Evolutionary conservation across 2,329 filamentous ascomycete species (phyloP).

Genomic region (Sclerotinia glacialis): DNA sequence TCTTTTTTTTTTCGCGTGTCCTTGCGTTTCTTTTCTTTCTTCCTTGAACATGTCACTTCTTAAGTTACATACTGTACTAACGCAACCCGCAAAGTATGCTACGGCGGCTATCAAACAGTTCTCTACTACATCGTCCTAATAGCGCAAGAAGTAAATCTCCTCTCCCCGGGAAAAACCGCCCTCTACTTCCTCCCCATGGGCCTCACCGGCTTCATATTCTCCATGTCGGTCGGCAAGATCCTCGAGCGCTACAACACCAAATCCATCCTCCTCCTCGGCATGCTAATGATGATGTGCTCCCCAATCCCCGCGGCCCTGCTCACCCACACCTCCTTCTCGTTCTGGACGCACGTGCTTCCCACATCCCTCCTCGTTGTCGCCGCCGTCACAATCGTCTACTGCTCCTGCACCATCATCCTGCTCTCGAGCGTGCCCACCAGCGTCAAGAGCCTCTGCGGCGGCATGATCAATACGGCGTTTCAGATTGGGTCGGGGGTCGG

Average conservation of each 20-base stretch:
- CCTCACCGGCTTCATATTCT: slow-evolving; percentile 41
- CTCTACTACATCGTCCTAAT: slow-evolving; percentile 46
- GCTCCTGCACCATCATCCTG: slow-evolving; percentile 44
- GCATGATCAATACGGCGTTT: slow-evolving; percentile 46
- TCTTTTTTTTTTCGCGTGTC: too few species aligned
- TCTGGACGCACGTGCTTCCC: slow-evolving; percentile 14
- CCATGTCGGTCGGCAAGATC: slow-evolving; percentile 40
- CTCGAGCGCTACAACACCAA: slow-evolving; percentile 41
- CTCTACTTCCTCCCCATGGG: slow-evolving; percentile 46
- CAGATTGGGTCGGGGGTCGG: slow-evolving; percentile 45
- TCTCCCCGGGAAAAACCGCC: slow-evolving; percentile 43
- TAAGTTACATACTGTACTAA: not conserved
- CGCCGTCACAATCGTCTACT: slow-evolving; percentile 44
- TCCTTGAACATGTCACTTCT: not conserved
- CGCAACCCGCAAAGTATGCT: slow-evolving; percentile 37
- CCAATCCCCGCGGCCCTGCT: slow-evolving; percentile 15
- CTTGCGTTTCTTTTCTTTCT: not conserved
- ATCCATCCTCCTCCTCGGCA: slow-evolving; percentile 13
- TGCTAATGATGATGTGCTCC: slow-evolving; percentile 18
- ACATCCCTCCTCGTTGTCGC: slow-evolving; percentile 39
- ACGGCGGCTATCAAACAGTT: slow-evolving; percentile 45
- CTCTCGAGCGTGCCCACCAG: slow-evolving; percentile 43
- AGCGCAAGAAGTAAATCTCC: slow-evolving; percentile 43
- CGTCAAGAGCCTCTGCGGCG: slow-evolving; percentile 44
- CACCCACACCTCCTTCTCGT: not conserved